These are phyloP conservation scores for Xylaria multiplex DNA, from an alignment of 2,329 filamentous ascomycete genomes.

Conservation along the genomic window DNA sequence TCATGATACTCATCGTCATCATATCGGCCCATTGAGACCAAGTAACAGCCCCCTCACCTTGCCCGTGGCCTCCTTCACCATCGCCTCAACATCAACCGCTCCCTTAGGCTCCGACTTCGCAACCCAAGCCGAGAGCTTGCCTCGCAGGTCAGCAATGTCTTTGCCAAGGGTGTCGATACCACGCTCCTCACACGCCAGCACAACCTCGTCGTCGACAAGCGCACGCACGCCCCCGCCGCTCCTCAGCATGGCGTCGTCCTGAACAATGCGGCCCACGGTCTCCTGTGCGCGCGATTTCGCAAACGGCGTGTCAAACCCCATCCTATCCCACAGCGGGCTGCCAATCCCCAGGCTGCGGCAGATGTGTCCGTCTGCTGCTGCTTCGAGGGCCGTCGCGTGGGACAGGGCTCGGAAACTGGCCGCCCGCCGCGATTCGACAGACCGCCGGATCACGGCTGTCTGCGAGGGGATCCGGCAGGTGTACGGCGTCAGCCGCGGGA, in stretches of 20 bases:
- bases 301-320: slow-evolving; percentile 62
- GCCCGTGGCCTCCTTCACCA: slow-evolving; percentile 51
- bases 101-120: slow-evolving; percentile 49
- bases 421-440: slow-evolving; percentile 63
- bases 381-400: slow-evolving; percentile 36
- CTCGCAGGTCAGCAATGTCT: slow-evolving; percentile 66
- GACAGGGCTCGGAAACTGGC: slow-evolving; percentile 59
- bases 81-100: slow-evolving; percentile 47
- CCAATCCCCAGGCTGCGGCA: slow-evolving; percentile 51
- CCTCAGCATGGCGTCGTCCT: slow-evolving; percentile 76
- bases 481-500: slow-evolving; percentile 77
- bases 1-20: not conserved
- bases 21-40: slow-evolving; percentile 22
- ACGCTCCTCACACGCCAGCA: slow-evolving; percentile 75
- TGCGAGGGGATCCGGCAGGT: slow-evolving; percentile 87
- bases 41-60: slow-evolving; percentile 40
- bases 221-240: slow-evolving; percentile 68
- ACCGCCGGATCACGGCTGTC: slow-evolving; percentile 64
- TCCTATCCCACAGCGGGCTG: slow-evolving; percentile 60
- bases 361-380: slow-evolving; percentile 41
- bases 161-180: slow-evolving; percentile 68
- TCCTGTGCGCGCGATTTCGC: slow-evolving; percentile 63
- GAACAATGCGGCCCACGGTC: slow-evolving; percentile 70
- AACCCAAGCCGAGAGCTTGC: slow-evolving; percentile 60
- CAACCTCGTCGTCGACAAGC: slow-evolving; percentile 72